These are phyloP conservation scores for Noccaea bulbosa DNA, from an alignment of 345 rosid genomes.

Conservation along the genomic window DNA sequence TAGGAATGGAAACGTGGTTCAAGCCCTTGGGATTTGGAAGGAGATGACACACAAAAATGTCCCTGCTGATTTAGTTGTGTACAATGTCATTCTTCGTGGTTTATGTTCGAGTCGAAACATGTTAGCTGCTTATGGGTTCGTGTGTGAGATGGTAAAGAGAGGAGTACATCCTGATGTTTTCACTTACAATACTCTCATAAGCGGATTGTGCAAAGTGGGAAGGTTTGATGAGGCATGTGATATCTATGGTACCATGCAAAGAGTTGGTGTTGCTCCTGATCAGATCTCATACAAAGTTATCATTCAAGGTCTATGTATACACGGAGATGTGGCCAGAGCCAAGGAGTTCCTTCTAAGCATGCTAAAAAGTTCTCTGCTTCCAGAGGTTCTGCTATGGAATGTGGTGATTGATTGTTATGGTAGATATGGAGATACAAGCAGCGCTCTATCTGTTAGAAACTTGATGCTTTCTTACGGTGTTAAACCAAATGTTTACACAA, in stretches of 20 bases:
- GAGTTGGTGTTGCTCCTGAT: conserved; percentile 63
- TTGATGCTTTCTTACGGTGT: conserved; percentile 65
- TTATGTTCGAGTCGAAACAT: conserved; percentile 49
- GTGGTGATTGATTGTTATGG: conserved; percentile 64
- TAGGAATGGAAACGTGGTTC: conserved; percentile 57
- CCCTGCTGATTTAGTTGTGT: conserved; percentile 53
- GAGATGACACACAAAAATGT: conserved; percentile 44
- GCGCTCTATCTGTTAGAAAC: conserved; percentile 52
- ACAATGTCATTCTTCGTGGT: conserved; percentile 74
- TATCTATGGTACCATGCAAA: conserved; percentile 53
- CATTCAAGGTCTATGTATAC: conserved; percentile 60
- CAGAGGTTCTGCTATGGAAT: conserved; percentile 69
- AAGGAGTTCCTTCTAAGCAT: conserved; percentile 50
- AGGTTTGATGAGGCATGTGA: conserved; percentile 59
- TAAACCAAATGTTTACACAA: conserved; percentile 67
- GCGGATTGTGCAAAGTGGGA: conserved; percentile 64
- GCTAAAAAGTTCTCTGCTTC: conserved; percentile 53
- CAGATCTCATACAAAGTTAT: conserved; percentile 58
- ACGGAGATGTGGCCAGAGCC: conserved; percentile 57
- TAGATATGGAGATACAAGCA: conserved; percentile 54
- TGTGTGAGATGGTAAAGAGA: conserved; percentile 68
- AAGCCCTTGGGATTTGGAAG: conserved; percentile 59
- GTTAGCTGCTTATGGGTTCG: conserved; percentile 51
- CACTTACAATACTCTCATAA: conserved; percentile 69
- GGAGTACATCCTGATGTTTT: conserved; percentile 64